Base-by-base conservation (phyloP, 352 stramenopile genomes). In the Globisporangium rhizosaccharum region DNA sequence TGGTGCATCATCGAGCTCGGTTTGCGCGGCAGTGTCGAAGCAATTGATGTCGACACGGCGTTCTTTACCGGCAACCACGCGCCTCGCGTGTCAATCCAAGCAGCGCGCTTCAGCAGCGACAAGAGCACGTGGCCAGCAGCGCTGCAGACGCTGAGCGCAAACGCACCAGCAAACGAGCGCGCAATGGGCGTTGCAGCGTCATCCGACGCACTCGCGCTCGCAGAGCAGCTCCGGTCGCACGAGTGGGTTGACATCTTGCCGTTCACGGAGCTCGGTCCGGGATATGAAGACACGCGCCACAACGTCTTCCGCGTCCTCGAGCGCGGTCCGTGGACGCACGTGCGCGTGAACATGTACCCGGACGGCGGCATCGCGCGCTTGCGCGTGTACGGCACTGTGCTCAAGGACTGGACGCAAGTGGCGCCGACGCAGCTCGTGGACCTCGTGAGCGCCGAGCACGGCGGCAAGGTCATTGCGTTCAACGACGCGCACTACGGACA, bases 401-500 rank as follows among this genome's bases (percentile, higher is more conserved):
- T 75, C 25, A 67, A 78, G 53, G 75, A 91, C 68, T 94, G 84
- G 81, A 70, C 63, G 11, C 66, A 66, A 23, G 70, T 96, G 39
- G 53, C 65, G 14, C 52, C 47, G 28, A 72, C 68, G 26, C 67
- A 86, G 59, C 66, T 87, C 59, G 59, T 94, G 7, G 94, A 98
- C 68, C 66, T 98, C 2, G 93, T 94, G 11, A 85, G 79, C 28
- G 68, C 85, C 14, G 77, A 81, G 25, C 66, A 96, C 57, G 95
- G 95, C 23, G 92, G 94, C 3, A 71, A 79, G 2, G 93, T 94
- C 25, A 48, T 98, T 23, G 71, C 65, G 30, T 98, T 92, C 65
- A 98, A 94, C 49, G 94, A 98, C 63, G 90, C 93, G 41, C 94
- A 98, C 71, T 98, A 97, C 64, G 95, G 94, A 20, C 82, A 97